phyloP scores from a whole-genome alignment of 176 grass and related monocot genomes.

The Saccharum spontaneum region DNA sequence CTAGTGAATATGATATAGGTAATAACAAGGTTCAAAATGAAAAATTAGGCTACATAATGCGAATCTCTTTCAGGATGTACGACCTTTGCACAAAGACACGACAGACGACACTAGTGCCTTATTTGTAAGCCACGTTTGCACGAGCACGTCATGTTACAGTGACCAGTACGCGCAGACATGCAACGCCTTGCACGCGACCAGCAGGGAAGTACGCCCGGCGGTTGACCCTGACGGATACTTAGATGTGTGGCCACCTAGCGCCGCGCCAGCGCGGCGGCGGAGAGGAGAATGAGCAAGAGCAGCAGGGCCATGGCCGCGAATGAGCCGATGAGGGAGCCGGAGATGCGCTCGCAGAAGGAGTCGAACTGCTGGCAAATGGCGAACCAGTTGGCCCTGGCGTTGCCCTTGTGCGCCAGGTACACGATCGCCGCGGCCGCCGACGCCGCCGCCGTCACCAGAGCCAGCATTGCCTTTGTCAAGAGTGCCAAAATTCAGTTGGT shows the following conservation, averaged over 20 bases:
- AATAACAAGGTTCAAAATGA: too few relatives aligned
- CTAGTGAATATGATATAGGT: too few relatives aligned
- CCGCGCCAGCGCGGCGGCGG: constrained; percentile 36
- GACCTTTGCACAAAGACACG: background rate
- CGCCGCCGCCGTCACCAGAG: constrained; percentile 40
- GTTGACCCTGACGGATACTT: background rate
- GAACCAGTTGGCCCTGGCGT: constrained; percentile 50
- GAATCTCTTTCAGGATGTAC: background rate
- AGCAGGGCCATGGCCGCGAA: constrained; percentile 45
- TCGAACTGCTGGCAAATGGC: constrained; percentile 62
- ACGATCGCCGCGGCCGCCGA: constrained; percentile 53
- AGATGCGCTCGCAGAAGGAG: constrained; percentile 49
- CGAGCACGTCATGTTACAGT: background rate
- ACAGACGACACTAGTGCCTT: background rate
- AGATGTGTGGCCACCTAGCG: background rate
- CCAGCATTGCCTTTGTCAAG: constrained; percentile 54
- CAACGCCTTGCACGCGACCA: background rate
- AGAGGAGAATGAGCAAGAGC: constrained; percentile 48
- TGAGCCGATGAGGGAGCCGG: constrained; percentile 51
- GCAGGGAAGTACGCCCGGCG: background rate
- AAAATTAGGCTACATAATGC: background rate
- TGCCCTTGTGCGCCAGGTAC: constrained; percentile 61
- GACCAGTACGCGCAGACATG: background rate
- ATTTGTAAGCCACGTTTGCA: background rate
- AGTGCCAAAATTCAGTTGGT: background rate